Percentiles rank a stretch among this genome's conserved stretches.
Conservation (phyloP, 192 early-diverging fungal genomes). For the Endogone sp. region DNA sequence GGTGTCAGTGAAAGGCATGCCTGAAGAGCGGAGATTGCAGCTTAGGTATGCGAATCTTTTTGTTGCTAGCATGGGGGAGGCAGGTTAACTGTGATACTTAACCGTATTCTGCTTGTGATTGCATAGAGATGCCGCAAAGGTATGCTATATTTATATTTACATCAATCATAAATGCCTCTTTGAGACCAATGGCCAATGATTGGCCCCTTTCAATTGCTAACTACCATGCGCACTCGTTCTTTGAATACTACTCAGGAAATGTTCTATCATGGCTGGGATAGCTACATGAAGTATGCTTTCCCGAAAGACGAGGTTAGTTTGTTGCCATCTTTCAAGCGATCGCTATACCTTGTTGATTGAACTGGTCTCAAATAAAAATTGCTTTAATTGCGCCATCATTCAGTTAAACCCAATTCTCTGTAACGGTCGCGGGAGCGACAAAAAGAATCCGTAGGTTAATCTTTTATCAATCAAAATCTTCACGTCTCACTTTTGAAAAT, state of each 20-base stretch:
- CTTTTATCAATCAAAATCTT: slow-evolving; percentile 3
- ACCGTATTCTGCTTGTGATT: neutral
- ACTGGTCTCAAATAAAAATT: too few relatives aligned
- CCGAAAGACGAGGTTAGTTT: slow-evolving; percentile 74
- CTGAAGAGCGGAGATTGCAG: slow-evolving; percentile 23
- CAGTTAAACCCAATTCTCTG: slow-evolving; percentile 82
- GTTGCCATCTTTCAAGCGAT: too few relatives aligned
- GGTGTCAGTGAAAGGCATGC: slow-evolving; percentile 18
- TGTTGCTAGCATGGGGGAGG: neutral
- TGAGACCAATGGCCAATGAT: neutral
- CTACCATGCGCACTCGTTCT: neutral
- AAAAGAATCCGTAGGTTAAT: slow-evolving; percentile 48
- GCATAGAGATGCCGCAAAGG: neutral
- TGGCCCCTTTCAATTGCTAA: neutral
- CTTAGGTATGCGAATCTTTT: slow-evolving; percentile 15
- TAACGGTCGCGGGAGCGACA: slow-evolving; percentile 68
- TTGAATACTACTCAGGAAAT: slow-evolving; percentile 50
- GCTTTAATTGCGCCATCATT: neutral
- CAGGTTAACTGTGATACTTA: neutral
- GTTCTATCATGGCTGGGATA: slow-evolving; percentile 76
- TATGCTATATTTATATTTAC: neutral
- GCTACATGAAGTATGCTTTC: slow-evolving; percentile 81
- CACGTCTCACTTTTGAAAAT: neutral
- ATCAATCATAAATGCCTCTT: neutral
- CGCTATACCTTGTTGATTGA: too few relatives aligned